Evolutionary conservation across 129 eudicot genomes (phyloP).

Genomic region (Gnaphalium uliginosum): DNA sequence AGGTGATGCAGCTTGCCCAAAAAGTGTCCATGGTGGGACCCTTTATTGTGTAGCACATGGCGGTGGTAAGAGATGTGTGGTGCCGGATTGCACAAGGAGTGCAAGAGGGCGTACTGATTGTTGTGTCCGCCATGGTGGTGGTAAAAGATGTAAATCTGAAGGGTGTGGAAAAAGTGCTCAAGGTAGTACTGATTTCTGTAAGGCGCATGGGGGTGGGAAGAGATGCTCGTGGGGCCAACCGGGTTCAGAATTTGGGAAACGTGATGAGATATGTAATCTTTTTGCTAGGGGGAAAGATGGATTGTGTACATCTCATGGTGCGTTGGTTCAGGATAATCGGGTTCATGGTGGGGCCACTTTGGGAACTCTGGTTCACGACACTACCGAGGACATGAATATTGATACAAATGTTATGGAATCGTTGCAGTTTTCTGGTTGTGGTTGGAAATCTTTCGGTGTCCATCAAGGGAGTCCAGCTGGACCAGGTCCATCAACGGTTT

Average conservation of each 20-base stretch:
- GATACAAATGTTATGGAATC: neutral
- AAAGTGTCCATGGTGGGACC: conserved; percentile 86
- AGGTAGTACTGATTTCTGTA: conserved; percentile 81
- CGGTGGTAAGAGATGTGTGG: conserved; percentile 79
- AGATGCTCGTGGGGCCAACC: conserved; percentile 78
- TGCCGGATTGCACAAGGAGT: conserved; percentile 65
- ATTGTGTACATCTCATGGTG: conserved; percentile 70
- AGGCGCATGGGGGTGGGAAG: conserved; percentile 96
- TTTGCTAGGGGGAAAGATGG: conserved; percentile 76
- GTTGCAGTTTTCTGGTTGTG: neutral
- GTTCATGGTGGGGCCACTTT: conserved; percentile 28
- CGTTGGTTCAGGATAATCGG: conserved; percentile 15
- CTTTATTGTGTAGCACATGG: conserved; percentile 77
- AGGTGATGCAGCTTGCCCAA: conserved; percentile 67
- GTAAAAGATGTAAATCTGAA: conserved; percentile 63
- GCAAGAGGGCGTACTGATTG: conserved; percentile 50
- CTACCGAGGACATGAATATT: conserved; percentile 3
- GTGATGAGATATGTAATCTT: conserved; percentile 54
- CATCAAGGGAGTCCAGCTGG: conserved; percentile 2
- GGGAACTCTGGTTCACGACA: conserved; percentile 45
- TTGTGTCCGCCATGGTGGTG: conserved; percentile 65
- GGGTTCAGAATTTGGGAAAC: conserved; percentile 57
- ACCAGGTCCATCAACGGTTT: conserved; percentile 12
- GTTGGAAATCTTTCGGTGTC: conserved; percentile 7
- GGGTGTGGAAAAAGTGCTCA: conserved; percentile 78